phyloP scores from a whole-genome alignment of 176 grass and related monocot genomes.

The barley (Hordeum vulgare) region MorexV3_pseudomolecules_assembly NC_058524.1:6670988-6671487 shows the following conservation, averaged over 20 bases:
- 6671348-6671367: not conserved
- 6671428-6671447: not conserved
- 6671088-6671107: no score
- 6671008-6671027: no score
- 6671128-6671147: no score
- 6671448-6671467: no score
- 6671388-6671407: not conserved
- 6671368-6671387: constrained; percentile 1
- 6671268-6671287: not conserved
- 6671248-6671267: not conserved
- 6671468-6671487: constrained; percentile 10
- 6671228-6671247: not conserved
- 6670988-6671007: no score
- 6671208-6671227: not conserved
- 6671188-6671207: not conserved
- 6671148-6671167: no score
- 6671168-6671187: not conserved
- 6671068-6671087: no score
- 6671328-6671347: not conserved
- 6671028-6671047: no score
- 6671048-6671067: no score
- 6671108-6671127: no score
- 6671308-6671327: not conserved
- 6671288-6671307: constrained; percentile 3
- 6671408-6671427: not conserved